These are phyloP conservation scores for Eragrostis nindensis DNA, from an alignment of 176 grass and related monocot species.

Conservation along the genomic window DNA sequence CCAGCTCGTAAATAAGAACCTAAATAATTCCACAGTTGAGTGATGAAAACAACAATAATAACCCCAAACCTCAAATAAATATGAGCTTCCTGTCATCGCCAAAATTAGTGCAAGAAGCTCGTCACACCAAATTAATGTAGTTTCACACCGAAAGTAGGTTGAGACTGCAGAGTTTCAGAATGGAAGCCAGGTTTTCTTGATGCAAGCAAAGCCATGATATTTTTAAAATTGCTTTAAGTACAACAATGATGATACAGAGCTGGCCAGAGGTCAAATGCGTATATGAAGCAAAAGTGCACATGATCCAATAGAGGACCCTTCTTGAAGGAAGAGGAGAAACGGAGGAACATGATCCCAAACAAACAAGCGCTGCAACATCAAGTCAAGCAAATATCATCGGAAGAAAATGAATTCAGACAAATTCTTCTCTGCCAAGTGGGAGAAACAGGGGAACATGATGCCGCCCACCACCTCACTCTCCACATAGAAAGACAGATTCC, in stretches of 20 bases:
- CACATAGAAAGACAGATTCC: background rate
- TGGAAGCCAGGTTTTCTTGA: constrained; percentile 1
- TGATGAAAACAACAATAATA: background rate
- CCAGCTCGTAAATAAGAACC: background rate
- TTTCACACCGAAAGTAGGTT: background rate
- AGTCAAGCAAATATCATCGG: background rate
- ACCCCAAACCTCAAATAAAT: background rate
- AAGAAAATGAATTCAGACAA: background rate
- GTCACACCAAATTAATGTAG: background rate
- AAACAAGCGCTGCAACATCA: background rate
- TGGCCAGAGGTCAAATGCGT: constrained; percentile 26
- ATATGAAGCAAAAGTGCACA: constrained; percentile 18
- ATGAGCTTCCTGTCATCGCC: background rate
- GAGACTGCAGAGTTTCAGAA: background rate
- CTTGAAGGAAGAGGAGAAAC: constrained; percentile 22
- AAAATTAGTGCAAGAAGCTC: background rate
- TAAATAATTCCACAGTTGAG: constrained; percentile 7
- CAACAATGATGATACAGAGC: constrained; percentile 39
- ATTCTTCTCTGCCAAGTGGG: background rate
- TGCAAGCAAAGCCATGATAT: background rate
- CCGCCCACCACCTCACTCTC: background rate
- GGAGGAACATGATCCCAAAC: background rate
- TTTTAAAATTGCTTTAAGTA: background rate
- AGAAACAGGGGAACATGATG: background rate
- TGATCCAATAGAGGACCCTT: constrained; percentile 36